These are phyloP conservation scores for Athelia psychrophila DNA, from an alignment of 1,284 basidiomycete species.

Conservation along the genomic window DNA sequence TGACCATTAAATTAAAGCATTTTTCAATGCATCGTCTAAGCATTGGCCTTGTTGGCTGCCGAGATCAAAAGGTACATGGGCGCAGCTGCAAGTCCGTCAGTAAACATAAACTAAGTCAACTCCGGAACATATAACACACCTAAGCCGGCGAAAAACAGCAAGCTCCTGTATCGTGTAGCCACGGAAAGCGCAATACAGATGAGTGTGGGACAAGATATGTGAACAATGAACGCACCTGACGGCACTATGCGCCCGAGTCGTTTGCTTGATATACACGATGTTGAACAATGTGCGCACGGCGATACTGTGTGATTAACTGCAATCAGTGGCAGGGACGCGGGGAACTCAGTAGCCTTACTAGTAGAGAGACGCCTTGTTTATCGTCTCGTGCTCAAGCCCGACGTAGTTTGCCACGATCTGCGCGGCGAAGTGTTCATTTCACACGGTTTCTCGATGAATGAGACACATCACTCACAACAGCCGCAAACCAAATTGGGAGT, in stretches of 20 bases:
- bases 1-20: no score
- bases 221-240: slow-evolving; percentile 15
- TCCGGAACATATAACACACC: background rate
- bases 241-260: slow-evolving; percentile 12
- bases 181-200: no score
- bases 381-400: slow-evolving; percentile 24
- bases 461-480: slow-evolving; percentile 27
- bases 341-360: slow-evolving; percentile 23
- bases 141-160: background rate
- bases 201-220: no score
- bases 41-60: background rate
- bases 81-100: background rate
- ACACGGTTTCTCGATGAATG: background rate
- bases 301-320: background rate
- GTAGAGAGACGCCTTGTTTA: slow-evolving; percentile 27
- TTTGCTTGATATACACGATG: slow-evolving; percentile 17
- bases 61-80: background rate
- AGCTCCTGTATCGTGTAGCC: no score
- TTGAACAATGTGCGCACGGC: slow-evolving; percentile 10
- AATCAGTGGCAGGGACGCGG: background rate
- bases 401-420: slow-evolving; percentile 31
- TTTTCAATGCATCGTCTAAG: no score
- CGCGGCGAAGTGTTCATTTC: background rate
- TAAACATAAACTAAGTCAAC: background rate
- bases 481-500: slow-evolving; percentile 34